Evolutionary conservation across 371 early-diverging fungal genomes (phyloP).

Genomic region (Apophysomyces elegans): DNA sequence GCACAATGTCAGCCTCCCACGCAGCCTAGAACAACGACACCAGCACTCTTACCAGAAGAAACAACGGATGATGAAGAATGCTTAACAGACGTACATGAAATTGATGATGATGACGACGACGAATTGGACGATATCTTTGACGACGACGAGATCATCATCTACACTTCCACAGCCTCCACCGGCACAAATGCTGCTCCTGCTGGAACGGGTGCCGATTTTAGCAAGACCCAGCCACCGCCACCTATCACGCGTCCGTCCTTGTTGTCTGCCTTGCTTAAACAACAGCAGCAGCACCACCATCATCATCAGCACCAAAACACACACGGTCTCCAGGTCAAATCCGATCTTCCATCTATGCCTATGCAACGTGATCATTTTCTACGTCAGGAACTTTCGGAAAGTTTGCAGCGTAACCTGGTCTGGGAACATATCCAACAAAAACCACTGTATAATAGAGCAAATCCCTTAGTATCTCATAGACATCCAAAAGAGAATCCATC

Average conservation of each 20-base stretch:
- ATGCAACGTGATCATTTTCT: conserved; percentile 15
- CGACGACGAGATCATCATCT: conserved; percentile 24
- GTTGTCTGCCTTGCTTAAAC: conserved; percentile 17
- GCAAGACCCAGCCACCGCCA: conserved; percentile 24
- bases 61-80: conserved; percentile 23
- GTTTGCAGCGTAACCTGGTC: conserved; percentile 32
- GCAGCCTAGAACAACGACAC: conserved; percentile 14
- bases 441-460: conserved; percentile 20
- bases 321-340: conserved; percentile 15
- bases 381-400: conserved; percentile 28
- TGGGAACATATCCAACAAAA: conserved; percentile 37
- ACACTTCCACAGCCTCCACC: conserved; percentile 11
- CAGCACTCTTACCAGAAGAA: conserved; percentile 3
- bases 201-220: conserved; percentile 13
- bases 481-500: conserved; percentile 25
- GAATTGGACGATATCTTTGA: conserved; percentile 15
- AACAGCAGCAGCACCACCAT: conserved; percentile 2
- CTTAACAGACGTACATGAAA: conserved; percentile 17
- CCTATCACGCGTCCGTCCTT: conserved; percentile 22
- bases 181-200: conserved; percentile 8
- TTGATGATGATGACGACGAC: conserved; percentile 19
- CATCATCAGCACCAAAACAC: conserved; percentile 15
- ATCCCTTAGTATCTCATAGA: conserved; percentile 10
- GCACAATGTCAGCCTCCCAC: conserved; percentile 15
- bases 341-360: conserved; percentile 15